Percentiles rank a stretch among this genome's conserved stretches.
Conservation (phyloP, 108 stramenopile species). For the Discostella pseudostelligera region DNA sequence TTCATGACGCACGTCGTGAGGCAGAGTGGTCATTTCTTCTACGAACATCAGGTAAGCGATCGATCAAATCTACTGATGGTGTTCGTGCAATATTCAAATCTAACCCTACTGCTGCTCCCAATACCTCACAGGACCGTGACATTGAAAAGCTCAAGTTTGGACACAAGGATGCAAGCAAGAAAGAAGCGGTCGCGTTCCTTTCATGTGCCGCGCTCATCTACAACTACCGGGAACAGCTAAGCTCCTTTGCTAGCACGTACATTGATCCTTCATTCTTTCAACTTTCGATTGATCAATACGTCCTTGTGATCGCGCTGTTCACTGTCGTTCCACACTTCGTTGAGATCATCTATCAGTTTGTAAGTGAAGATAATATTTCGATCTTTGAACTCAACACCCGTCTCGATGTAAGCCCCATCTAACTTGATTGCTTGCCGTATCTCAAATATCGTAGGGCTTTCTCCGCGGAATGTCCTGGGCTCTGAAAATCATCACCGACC, state of each 20-base stretch:
- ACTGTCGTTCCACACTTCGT: constrained; percentile 57
- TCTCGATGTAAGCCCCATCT: neutral
- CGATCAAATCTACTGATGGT: neutral
- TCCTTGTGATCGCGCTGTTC: constrained; percentile 41
- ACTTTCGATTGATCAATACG: constrained; percentile 52
- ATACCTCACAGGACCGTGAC: constrained; percentile 35
- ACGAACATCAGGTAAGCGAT: constrained; percentile 47
- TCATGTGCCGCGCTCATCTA: constrained; percentile 37
- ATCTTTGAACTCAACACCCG: neutral
- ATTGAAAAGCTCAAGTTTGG: constrained; percentile 65
- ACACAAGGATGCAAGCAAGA: constrained; percentile 57
- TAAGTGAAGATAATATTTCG: neutral
- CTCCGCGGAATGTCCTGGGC: constrained; percentile 54
- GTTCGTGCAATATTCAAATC: neutral
- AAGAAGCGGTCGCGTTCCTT: constrained; percentile 49
- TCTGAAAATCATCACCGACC: constrained; percentile 55
- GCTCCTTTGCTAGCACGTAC: constrained; percentile 28
- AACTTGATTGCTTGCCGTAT: neutral
- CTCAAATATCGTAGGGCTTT: constrained; percentile 13
- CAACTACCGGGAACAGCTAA: constrained; percentile 29
- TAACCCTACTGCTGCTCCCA: neutral
- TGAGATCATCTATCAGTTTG: constrained; percentile 51
- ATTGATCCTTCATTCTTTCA: constrained; percentile 36
- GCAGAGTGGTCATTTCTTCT: constrained; percentile 57
- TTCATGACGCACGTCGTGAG: constrained; percentile 52